Percentiles rank a stretch among this genome's conserved stretches.
phyloP scores from a whole-genome alignment of 208 protist genomes.

The Entamoeba invadens region DNA sequence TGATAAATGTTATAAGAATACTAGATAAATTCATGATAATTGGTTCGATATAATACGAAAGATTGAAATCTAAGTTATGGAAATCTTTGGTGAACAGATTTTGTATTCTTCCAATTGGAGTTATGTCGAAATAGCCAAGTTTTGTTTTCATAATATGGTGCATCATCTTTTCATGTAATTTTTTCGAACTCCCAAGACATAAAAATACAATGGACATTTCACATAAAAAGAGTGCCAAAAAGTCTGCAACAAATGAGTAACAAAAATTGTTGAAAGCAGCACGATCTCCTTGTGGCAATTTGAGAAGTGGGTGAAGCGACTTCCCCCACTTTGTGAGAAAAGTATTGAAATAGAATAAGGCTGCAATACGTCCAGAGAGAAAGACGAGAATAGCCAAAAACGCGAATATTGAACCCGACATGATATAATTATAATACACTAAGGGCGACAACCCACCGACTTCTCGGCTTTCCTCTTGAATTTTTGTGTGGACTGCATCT shows the following conservation, averaged over 20 bases:
- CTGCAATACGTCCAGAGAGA: neutral
- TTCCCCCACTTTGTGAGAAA: neutral
- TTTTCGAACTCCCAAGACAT: neutral
- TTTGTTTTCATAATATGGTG: neutral
- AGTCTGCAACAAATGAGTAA: neutral
- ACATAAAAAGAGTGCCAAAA: neutral
- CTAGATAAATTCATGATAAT: neutral
- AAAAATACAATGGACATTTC: neutral
- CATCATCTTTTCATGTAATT: neutral
- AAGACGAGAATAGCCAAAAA: neutral
- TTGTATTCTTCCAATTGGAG: slow-evolving; percentile 15
- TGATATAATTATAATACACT: neutral
- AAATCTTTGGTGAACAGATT: slow-evolving; percentile 21
- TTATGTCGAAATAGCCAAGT: slow-evolving; percentile 18
- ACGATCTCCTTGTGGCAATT: neutral
- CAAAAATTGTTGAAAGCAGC: neutral
- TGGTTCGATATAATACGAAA: neutral
- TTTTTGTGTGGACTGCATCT: too few relatives aligned
- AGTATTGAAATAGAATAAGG: neutral
- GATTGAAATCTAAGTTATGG: slow-evolving; percentile 2
- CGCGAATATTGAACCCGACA: neutral
- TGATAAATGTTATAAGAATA: neutral
- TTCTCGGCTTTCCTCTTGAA: neutral
- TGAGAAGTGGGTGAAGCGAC: neutral
- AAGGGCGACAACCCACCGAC: neutral